Conservation (phyloP, 148 eudicot species). For the Arbutus unedo region DNA sequence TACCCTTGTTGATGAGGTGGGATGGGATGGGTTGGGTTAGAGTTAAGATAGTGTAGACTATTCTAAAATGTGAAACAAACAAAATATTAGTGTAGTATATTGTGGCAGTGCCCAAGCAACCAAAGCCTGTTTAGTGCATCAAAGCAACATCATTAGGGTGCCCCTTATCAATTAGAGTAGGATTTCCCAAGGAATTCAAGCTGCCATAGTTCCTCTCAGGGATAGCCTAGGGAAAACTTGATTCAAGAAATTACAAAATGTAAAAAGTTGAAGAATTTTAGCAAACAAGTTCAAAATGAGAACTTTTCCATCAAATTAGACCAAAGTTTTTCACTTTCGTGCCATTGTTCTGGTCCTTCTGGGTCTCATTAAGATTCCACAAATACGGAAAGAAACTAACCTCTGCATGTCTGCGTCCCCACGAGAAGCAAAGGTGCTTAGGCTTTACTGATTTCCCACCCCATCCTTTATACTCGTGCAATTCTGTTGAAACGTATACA, state of each 20-base stretch:
- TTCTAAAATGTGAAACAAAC: too few relatives aligned
- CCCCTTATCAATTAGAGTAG: not conserved
- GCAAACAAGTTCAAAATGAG: not conserved
- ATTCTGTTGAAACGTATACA: constrained; percentile 73
- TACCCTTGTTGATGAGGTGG: too few relatives aligned
- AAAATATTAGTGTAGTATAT: not conserved
- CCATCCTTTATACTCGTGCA: constrained; percentile 76
- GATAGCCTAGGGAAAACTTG: not conserved
- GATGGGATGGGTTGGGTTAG: too few relatives aligned
- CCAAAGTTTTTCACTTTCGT: not conserved
- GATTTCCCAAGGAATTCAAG: not conserved
- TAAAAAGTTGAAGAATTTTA: not conserved
- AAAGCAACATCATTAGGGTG: not conserved
- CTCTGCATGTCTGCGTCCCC: constrained; percentile 92
- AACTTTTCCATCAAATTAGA: not conserved
- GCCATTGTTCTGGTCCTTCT: not conserved
- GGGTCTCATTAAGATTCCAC: not conserved
- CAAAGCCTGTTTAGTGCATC: not conserved
- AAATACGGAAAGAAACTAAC: constrained; percentile 35
- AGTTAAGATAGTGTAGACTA: too few relatives aligned
- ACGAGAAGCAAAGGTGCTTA: constrained; percentile 70
- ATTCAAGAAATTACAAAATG: not conserved
- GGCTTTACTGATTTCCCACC: constrained; percentile 72
- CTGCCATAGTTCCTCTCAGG: not conserved
- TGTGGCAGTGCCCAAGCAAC: not conserved